Evolutionary conservation across 495 filamentous ascomycete genomes (phyloP), one percentile per base, ranked within the genome.

Genomic region (Xanthoparmelia taractica): DNA sequence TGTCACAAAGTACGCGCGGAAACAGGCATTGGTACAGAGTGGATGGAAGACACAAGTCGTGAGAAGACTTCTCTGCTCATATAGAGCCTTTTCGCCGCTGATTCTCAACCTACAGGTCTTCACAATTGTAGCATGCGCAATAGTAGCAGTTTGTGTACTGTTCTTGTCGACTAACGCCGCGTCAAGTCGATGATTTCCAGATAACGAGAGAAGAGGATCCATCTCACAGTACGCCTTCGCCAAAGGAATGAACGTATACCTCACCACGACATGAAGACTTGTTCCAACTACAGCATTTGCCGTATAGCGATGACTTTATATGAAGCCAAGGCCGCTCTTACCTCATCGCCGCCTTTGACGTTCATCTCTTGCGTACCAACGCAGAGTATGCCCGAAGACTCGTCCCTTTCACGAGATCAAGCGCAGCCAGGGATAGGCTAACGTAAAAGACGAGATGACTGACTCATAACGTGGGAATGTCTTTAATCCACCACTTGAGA

Each of bases 1-100:
- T 2, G 86, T 97, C n/a, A 87, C 82, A 63, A 87, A 89, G 70
- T 98, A 95, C 72, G 86, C 84, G 63, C 78, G 83, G 41, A 83
- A 87, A 66, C 78, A 80, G 33, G 94, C 94, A 0, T 79, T 98
- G 61, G 94, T 97, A 41, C 94, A 98, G 75, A 89, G 85, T 57
- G 94, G 94, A 38, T 93, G 89, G 86, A 96, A 91, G 76, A 97
- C 94, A 41, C 92, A 96, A 73, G 70, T 84, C 29, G 88, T 91
- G 69, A 71, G 85, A 76, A 48, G n/a, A 57, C 20, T 33, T 29
- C 29, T 20, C 38, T 54, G 20, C 33, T 58, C 48, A 4, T 23
- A 4, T 45, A 29, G 18, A 15, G 31, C 58, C 31, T 58, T 25
- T n/a, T 41, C 41, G 10, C 17, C 25, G 57, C n/a, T 64, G 13